These are phyloP conservation scores for Malassezia yamatoensis DNA, from an alignment of 1,284 basidiomycete genomes.

Conservation along the genomic window DNA sequence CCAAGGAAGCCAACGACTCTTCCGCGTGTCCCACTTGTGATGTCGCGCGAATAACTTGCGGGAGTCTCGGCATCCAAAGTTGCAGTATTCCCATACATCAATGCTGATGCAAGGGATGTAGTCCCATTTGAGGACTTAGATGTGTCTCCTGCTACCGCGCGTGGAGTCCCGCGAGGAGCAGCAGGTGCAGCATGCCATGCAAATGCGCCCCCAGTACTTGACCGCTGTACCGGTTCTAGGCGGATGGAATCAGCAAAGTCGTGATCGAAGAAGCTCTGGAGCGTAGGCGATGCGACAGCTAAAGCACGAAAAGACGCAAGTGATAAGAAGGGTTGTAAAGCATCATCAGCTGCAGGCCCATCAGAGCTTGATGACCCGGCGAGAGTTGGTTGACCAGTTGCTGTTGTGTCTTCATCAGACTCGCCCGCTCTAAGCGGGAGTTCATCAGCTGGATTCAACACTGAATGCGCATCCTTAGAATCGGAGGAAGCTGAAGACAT, in stretches of 20 bases:
- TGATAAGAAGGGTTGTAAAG: conserved; percentile 38
- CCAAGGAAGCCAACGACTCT: conserved; percentile 44
- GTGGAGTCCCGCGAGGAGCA: conserved; percentile 20
- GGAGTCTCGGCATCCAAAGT: conserved; percentile 23
- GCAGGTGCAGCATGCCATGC: conserved; percentile 42
- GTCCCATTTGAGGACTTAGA: not conserved
- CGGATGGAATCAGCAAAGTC: conserved; percentile 39
- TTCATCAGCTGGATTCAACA: no score
- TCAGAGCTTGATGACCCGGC: not conserved
- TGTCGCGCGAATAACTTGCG: conserved; percentile 40
- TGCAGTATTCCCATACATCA: conserved; percentile 3
- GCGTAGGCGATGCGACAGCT: conserved; percentile 37
- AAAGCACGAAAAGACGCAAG: conserved; percentile 41
- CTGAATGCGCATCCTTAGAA: no score
- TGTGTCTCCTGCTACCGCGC: not conserved
- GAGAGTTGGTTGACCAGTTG: not conserved
- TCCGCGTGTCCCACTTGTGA: conserved; percentile 38
- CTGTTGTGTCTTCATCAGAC: not conserved
- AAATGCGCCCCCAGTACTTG: conserved; percentile 36
- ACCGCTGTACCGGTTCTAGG: conserved; percentile 36
- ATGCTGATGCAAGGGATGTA: conserved; percentile 4
- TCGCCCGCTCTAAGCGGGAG: not conserved
- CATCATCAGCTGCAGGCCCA: not conserved
- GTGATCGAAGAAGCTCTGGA: conserved; percentile 42
- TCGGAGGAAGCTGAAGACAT: no score